Evolutionary conservation across 495 filamentous ascomycete species (phyloP), one percentile per base, ranked within the genome.

Genomic region (Penicillium herquei): DNA sequence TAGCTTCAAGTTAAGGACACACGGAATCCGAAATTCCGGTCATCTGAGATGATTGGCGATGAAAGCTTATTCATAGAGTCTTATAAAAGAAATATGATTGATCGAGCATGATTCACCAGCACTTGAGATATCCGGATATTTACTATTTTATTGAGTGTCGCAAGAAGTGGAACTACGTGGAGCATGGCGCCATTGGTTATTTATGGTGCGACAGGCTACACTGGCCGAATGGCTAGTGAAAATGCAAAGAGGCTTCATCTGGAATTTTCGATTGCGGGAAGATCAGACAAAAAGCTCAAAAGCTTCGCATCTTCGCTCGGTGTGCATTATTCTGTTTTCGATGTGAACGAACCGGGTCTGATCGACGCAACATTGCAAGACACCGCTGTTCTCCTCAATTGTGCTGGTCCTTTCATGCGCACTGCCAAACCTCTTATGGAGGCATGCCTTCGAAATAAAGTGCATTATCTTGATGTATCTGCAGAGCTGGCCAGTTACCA

Each of bases 171-270:
- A n/a, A n/a, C n/a, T n/a, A n/a, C n/a, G n/a, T n/a, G n/a, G n/a
- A n/a, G n/a, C 11, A 54, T 54, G 51, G 40, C 42, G 10, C 42
- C 51, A 13, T 46, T 54, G 9, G 21, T 54, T 21, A 54, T 54
- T 9, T 54, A 54, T 39, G 51, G 51, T 12, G 51, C 51, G 41
- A 54, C 51, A 18, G 51, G 51, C 14, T 54, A 54, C 21, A 54
- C 51, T 17, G 51, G 51, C 41, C 51, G 41, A 4, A 45, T 54
- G 41, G 33, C 33, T 41, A 54, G 51, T 54, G 41, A 54, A 26
- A 10, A 46, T 26, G 51, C 51, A 5, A 54, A 54, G 41, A 35
- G 11, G 1, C 8, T 54, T 34, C 12, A 17, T 16, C 26, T 54
- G 33, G 52, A 54, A 9, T 54, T 54, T 16, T 3, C 43, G 3